These are phyloP conservation scores for Physaria fendleri DNA, from an alignment of 345 rosid species.

Conservation along the genomic window DNA sequence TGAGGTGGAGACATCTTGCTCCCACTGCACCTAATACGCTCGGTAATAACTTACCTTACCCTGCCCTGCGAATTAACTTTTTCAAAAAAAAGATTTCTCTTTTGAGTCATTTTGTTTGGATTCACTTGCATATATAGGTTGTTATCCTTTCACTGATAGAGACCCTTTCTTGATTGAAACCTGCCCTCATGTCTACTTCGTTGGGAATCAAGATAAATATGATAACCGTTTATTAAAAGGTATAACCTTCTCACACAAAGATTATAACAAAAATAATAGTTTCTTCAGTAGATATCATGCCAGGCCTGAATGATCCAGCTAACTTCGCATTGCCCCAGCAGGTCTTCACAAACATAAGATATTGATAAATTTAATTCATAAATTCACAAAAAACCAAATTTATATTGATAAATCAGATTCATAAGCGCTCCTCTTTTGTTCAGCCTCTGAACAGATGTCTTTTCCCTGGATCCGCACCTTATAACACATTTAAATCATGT, in stretches of 20 bases:
- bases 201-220: conserved; percentile 74
- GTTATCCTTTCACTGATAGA: conserved; percentile 90
- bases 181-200: conserved; percentile 93
- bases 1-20: conserved; percentile 94
- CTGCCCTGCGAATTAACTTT: neutral
- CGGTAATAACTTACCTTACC: conserved; percentile 37
- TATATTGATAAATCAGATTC: neutral
- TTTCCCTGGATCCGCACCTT: conserved; percentile 80
- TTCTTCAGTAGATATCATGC: conserved; percentile 92
- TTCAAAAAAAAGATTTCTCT: neutral
- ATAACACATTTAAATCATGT: conserved; percentile 83
- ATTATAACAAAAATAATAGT: no score
- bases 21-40: conserved; percentile 98
- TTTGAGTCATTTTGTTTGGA: neutral
- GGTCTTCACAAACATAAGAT: conserved; percentile 36
- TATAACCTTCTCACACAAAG: conserved; percentile 17
- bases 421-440: conserved; percentile 17
- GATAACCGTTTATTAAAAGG: conserved; percentile 58
- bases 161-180: conserved; percentile 92
- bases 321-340: conserved; percentile 91
- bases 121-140: conserved; percentile 44
- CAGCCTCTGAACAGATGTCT: conserved; percentile 92
- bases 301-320: conserved; percentile 90
- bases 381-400: neutral
- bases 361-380: no score